Evolutionary conservation across 345 rosid genomes (phyloP).

Genomic region (Geranium rotundifolium): DNA sequence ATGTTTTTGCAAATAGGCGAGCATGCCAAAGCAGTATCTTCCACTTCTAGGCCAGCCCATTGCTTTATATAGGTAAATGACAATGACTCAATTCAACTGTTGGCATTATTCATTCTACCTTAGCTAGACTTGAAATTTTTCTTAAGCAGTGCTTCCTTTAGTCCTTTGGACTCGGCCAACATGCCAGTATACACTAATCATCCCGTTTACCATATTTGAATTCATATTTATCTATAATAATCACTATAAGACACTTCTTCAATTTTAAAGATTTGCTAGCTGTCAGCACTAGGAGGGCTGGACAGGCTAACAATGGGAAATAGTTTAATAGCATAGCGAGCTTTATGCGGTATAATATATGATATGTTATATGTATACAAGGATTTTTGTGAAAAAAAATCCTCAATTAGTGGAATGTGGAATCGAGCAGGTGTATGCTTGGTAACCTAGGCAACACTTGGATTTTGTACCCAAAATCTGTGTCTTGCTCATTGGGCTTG

Average conservation of each 20-base stretch:
- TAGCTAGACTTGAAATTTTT: background rate
- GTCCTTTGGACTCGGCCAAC: background rate
- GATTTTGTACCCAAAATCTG: background rate
- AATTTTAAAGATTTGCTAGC: background rate
- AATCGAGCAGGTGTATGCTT: constrained; percentile 1
- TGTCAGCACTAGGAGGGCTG: background rate
- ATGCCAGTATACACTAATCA: background rate
- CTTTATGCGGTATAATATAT: background rate
- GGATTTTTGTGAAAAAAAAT: background rate
- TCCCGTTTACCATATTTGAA: background rate
- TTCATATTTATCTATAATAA: background rate
- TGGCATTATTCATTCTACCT: background rate
- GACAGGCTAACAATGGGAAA: background rate
- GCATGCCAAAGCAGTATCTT: constrained; percentile 95
- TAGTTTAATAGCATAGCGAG: background rate
- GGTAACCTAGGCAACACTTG: background rate
- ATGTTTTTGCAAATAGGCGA: constrained; percentile 56
- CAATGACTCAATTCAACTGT: background rate
- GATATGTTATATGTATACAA: background rate
- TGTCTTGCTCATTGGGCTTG: no score
- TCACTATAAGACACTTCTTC: background rate
- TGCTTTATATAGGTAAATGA: constrained; percentile 76
- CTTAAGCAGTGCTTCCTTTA: background rate
- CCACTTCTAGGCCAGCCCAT: constrained; percentile 88
- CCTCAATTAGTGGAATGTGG: background rate